Percentiles rank a stretch among this genome's conserved stretches.
phyloP scores from a whole-genome alignment of 257 asterid genomes.

The Solanum dulcamara region DNA sequence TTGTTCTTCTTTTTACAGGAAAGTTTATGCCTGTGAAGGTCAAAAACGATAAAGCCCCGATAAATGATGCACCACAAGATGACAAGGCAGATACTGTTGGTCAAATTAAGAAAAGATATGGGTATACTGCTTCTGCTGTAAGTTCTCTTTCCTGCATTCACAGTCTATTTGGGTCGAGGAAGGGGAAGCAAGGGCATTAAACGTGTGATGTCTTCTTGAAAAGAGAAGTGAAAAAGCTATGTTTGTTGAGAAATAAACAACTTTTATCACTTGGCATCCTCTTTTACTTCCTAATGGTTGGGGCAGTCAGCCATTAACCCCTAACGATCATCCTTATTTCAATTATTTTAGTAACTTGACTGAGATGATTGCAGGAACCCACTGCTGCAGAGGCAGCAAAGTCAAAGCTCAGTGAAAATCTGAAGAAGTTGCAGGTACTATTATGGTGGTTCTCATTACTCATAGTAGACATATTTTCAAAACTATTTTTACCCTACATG shows the following conservation, averaged over 20 bases:
- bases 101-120: slow-evolving; percentile 88
- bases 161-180: neutral
- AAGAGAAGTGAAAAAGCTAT: neutral
- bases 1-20: slow-evolving; percentile 27
- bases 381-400: slow-evolving; percentile 50
- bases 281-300: neutral
- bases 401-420: slow-evolving; percentile 65
- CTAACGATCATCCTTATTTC: neutral
- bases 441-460: neutral
- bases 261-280: neutral
- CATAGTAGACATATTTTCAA: neutral
- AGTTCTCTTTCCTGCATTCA: slow-evolving; percentile 10
- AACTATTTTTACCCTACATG: neutral
- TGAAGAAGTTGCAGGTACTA: slow-evolving; percentile 78
- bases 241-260: neutral
- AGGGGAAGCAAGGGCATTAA: neutral
- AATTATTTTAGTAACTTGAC: neutral
- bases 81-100: slow-evolving; percentile 54
- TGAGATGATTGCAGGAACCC: slow-evolving; percentile 44
- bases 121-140: slow-evolving; percentile 58
- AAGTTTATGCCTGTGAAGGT: slow-evolving; percentile 41
- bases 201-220: neutral
- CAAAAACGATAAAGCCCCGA: slow-evolving; percentile 47
- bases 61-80: slow-evolving; percentile 35
- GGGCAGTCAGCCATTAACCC: neutral